Conservation (phyloP, 129 eudicot genomes). For the Smallanthus sonchifolius region DNA sequence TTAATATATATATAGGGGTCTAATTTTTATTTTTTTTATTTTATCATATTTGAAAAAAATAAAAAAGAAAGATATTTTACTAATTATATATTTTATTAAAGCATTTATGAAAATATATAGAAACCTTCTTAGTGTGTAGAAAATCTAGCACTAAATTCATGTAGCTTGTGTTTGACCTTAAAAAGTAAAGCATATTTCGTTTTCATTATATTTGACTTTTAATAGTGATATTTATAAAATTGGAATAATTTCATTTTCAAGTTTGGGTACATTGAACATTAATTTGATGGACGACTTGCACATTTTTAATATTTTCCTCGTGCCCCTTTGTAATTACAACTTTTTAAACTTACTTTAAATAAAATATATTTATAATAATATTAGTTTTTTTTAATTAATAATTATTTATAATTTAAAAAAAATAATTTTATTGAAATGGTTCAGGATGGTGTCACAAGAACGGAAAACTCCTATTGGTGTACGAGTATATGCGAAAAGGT, state of each 20-base stretch:
- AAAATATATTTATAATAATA: too few species aligned
- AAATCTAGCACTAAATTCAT: background rate
- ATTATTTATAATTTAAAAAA: background rate
- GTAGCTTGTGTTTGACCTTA: background rate
- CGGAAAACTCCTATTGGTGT: conserved; percentile 64
- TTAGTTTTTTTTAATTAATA: too few species aligned
- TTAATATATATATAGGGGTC: too few species aligned
- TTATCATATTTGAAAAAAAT: too few species aligned
- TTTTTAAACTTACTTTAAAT: too few species aligned
- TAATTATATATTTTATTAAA: too few species aligned
- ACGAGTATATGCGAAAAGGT: conserved; percentile 90
- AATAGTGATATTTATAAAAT: background rate
- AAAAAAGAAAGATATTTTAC: too few species aligned
- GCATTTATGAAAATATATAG: background rate
- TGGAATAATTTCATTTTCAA: background rate
- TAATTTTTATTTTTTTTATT: too few species aligned
- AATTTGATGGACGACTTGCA: conserved; percentile 18
- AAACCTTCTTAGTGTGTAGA: background rate
- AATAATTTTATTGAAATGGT: background rate
- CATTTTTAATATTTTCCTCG: background rate
- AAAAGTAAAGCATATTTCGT: background rate
- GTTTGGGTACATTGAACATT: conserved; percentile 3
- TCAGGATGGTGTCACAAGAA: conserved; percentile 94
- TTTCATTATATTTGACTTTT: background rate
- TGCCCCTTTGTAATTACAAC: background rate